These are phyloP conservation scores for Lactarius pseudohatsudake DNA, from an alignment of 768 basidiomycete genomes.

Conservation along the genomic window DNA sequence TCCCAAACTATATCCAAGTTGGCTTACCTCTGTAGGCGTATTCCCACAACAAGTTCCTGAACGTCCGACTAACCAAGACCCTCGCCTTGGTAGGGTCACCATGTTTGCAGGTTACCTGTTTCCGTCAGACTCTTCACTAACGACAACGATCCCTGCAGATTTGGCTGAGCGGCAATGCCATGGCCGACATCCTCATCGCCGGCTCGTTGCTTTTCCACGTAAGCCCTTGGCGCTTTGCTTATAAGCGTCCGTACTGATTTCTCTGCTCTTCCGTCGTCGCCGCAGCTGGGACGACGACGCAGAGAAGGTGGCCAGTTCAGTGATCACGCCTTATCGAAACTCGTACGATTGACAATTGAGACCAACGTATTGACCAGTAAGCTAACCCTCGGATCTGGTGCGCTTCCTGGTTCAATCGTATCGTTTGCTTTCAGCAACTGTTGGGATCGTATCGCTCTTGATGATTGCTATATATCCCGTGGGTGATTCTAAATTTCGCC, in stretches of 20 bases:
- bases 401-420: background rate
- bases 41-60: background rate
- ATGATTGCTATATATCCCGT: constrained; percentile 10
- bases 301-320: background rate
- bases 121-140: background rate
- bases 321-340: constrained; percentile 22
- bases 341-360: constrained; percentile 33
- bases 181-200: constrained; percentile 17
- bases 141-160: background rate
- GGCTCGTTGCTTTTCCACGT: constrained; percentile 16
- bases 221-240: background rate
- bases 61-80: background rate
- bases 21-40: background rate
- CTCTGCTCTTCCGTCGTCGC: too few species aligned
- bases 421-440: constrained; percentile 1
- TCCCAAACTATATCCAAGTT: too few species aligned
- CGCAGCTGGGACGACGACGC: background rate
- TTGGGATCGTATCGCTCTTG: background rate
- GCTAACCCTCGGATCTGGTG: background rate
- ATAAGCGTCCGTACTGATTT: background rate
- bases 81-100: background rate
- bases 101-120: background rate
- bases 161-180: constrained; percentile 15
- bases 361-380: constrained; percentile 30
- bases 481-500: background rate